Evolutionary conservation across 768 basidiomycete genomes (phyloP), one percentile per base, ranked within the genome.

Genomic region (Harrya chromipes): DNA sequence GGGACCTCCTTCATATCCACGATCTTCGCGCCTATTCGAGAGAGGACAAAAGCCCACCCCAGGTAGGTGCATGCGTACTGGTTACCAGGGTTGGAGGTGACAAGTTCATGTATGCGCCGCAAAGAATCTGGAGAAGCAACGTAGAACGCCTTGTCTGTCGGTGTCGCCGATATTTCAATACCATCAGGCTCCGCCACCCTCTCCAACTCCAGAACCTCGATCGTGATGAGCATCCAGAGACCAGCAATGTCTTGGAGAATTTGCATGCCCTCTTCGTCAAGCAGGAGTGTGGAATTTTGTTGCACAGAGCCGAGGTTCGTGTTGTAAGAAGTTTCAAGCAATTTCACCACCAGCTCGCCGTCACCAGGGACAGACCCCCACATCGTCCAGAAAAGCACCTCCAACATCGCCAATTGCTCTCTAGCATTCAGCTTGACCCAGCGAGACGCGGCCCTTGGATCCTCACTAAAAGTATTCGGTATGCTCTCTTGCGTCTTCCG

Each of bases 331-430:
- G 82, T 74, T 50, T 84, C 75, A 64, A 83, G 81, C 33, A 93
- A 77, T 46, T 72, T 70, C 56, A 77, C 73, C 24, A 90, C 83
- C 48, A 87, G 61, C 4, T 77, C 70, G 2, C 85, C 88, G 33
- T 74, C 77, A 57, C 88, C 85, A 0, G 84, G 68, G 11, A 81
- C 79, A 49, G 82, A 84, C 12, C 79, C 82, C 83, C 87, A 94
- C 80, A 93, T 85, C 5, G 83, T 78, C 82, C 90, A 90, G 68
- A 97, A 97, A 39, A 97, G 74, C 29, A 94, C 81, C 56, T 97
- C 91, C 42, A 97, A 71, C 37, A 93, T 63, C 11, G 84, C 82
- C 36, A 92, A 71, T 64, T 95, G 94, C 60, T 94, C 85, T 59
- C 79, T 81, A 27, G 78, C 62, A 59, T 81, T 85, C 66, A 91